Evolutionary conservation across 371 early-diverging fungal species (phyloP).

Genomic region (Apophysomyces elegans): DNA sequence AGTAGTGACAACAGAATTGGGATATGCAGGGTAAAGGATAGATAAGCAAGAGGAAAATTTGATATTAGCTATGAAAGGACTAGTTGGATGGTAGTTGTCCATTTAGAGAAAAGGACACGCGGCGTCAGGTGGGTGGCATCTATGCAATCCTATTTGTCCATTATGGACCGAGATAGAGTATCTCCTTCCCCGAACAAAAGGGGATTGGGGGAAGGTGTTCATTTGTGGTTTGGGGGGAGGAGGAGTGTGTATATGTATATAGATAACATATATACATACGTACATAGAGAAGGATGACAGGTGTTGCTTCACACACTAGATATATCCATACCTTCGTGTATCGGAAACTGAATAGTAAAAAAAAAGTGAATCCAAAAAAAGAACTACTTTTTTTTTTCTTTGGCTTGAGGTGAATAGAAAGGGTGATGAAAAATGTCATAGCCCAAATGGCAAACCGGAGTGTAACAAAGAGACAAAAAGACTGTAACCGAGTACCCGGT

Average conservation of each 20-base stretch:
- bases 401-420: not conserved
- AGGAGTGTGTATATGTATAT: too few relatives aligned
- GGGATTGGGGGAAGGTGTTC: not conserved
- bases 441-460: not conserved
- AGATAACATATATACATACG: too few relatives aligned
- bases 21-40: not conserved
- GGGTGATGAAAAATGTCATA: not conserved
- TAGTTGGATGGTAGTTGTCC: not conserved
- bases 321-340: too few relatives aligned
- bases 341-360: not conserved
- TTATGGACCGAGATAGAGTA: not conserved
- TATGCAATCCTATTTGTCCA: slow-evolving; percentile 5
- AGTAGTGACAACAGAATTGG: not conserved
- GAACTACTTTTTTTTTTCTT: not conserved
- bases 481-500: slow-evolving; percentile 9
- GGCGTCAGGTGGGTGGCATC: not conserved
- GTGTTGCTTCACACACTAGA: too few relatives aligned
- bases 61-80: not conserved
- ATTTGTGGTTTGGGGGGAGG: too few relatives aligned
- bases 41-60: not conserved
- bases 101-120: slow-evolving; percentile 10
- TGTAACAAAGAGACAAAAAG: slow-evolving; percentile 2
- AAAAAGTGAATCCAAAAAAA: not conserved
- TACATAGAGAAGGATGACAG: too few relatives aligned
- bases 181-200: not conserved